A percentile compares a stretch with the other conserved stretches of the same genome.
Evolutionary conservation across 495 filamentous ascomycete genomes (phyloP).

Genomic region (Pyrenopolyporus hunteri): DNA sequence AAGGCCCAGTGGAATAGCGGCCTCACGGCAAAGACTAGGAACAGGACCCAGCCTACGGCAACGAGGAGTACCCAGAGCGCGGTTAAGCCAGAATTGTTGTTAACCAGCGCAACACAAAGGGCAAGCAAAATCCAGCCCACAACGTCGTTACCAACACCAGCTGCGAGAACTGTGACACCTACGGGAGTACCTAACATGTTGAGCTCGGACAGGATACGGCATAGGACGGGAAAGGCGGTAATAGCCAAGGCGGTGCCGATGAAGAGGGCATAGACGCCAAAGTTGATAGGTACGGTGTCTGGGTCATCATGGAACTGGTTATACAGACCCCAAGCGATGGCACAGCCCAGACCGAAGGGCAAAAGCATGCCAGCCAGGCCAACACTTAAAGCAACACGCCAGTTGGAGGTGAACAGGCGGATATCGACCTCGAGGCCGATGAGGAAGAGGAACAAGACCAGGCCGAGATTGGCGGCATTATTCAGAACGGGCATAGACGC

Average conservation of each 20-base stretch:
- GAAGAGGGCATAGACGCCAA: constrained; percentile 88
- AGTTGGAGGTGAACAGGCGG: constrained; percentile 82
- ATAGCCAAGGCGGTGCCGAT: constrained; percentile 95
- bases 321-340: constrained; percentile 86
- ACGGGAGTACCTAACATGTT: constrained; percentile 85
- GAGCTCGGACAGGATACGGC: constrained; percentile 91
- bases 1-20: constrained; percentile 81
- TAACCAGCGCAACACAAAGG: constrained; percentile 92
- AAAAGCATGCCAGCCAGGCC: constrained; percentile 85
- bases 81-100: constrained; percentile 81
- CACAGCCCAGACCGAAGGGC: constrained; percentile 72
- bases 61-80: constrained; percentile 87
- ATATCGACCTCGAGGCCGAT: constrained; percentile 93
- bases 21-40: constrained; percentile 76
- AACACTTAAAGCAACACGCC: constrained; percentile 82
- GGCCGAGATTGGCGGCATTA: constrained; percentile 86
- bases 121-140: constrained; percentile 94
- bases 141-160: constrained; percentile 95
- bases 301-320: constrained; percentile 73
- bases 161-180: constrained; percentile 88
- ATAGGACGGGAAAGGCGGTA: constrained; percentile 94
- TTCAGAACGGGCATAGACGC: constrained; percentile 75
- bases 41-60: constrained; percentile 75
- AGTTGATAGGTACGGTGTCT: constrained; percentile 66
- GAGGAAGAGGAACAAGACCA: constrained; percentile 90